Percentiles rank a stretch among this genome's conserved stretches.
These are phyloP conservation scores for Eucalyptus camaldulensis DNA, from an alignment of 345 rosid species.

Conservation along the genomic window DNA sequence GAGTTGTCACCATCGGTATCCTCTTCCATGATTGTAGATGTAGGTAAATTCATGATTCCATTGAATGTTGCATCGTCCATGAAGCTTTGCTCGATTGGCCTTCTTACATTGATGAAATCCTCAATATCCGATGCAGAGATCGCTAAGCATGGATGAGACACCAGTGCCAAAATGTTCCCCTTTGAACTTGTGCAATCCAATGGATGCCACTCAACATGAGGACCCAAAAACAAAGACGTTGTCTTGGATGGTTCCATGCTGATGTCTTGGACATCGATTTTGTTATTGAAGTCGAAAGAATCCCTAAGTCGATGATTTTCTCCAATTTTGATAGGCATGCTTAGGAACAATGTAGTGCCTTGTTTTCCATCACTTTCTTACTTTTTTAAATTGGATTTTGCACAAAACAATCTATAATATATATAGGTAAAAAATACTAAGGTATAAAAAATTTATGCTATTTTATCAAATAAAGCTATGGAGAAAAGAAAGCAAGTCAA, in stretches of 20 bases:
- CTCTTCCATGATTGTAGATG: neutral
- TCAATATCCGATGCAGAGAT: accelerated
- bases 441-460: too few species aligned
- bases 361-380: neutral
- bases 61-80: neutral
- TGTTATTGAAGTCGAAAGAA: neutral
- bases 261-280: neutral
- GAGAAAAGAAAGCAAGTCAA: neutral
- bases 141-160: accelerated
- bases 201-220: neutral
- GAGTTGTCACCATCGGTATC: neutral
- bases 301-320: neutral
- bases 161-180: neutral
- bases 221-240: neutral
- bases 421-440: too few species aligned
- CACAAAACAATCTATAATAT: neutral
- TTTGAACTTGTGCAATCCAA: neutral
- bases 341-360: neutral
- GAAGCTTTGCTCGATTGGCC: neutral
- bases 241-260: neutral
- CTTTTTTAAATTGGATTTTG: neutral
- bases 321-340: neutral
- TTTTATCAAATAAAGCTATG: neutral
- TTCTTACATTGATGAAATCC: neutral
- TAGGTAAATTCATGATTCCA: neutral